phyloP scores from a whole-genome alignment of 2,329 filamentous ascomycete genomes.

The Fusarium brevicatenulatum region DNA sequence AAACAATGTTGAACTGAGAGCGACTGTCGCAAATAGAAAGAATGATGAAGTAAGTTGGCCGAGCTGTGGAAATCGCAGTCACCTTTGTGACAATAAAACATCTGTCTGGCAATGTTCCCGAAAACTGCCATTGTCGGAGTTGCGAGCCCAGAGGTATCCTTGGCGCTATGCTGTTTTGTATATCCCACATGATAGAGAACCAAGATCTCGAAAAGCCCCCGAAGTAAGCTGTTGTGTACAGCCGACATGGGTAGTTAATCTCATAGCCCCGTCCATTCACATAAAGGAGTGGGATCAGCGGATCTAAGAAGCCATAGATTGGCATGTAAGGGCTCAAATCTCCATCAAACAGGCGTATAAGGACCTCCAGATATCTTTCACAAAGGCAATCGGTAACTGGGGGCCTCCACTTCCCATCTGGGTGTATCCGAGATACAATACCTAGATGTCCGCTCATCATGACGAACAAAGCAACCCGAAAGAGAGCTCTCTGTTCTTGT shows the following conservation, averaged over 20 bases:
- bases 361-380: rapidly evolving
- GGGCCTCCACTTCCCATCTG: rapidly evolving
- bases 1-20: rapidly evolving
- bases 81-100: rapidly evolving
- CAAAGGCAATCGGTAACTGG: rapidly evolving
- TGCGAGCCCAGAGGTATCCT: rapidly evolving
- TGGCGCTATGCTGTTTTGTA: rapidly evolving
- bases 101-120: rapidly evolving
- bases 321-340: rapidly evolving
- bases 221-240: rapidly evolving
- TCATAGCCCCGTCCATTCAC: rapidly evolving
- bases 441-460: neutral
- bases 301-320: rapidly evolving
- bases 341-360: neutral
- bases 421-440: rapidly evolving
- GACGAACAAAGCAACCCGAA: rapidly evolving
- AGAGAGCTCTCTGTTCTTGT: rapidly evolving
- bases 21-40: rapidly evolving
- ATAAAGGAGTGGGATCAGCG: rapidly evolving
- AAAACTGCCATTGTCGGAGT: neutral
- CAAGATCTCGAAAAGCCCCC: rapidly evolving
- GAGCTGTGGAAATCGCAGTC: rapidly evolving
- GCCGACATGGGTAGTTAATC: rapidly evolving
- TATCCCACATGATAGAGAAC: neutral
- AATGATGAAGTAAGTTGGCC: rapidly evolving